Percentiles rank a stretch among this genome's conserved stretches.
Evolutionary conservation across 2,329 filamentous ascomycete genomes (phyloP).

Genomic region (Botrytis byssoidea): DNA sequence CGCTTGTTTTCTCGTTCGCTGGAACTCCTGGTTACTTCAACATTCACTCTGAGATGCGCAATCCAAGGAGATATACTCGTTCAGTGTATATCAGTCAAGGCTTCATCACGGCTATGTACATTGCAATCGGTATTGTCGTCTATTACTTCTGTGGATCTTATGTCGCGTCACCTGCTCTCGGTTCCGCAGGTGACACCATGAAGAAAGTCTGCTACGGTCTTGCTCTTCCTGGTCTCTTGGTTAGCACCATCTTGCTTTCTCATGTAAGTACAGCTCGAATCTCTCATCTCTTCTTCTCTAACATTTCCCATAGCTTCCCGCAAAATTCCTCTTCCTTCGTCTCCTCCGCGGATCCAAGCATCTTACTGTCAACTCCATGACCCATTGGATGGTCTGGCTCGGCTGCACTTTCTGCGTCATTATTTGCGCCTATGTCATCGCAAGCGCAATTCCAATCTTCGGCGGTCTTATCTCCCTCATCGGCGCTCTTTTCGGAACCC

Average conservation of each 20-base stretch:
- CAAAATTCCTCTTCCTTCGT: constrained; percentile 57
- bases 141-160: constrained; percentile 50
- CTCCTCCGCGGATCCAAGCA: constrained; percentile 51
- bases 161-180: constrained; percentile 61
- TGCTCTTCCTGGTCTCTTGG: constrained; percentile 53
- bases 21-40: constrained; percentile 61
- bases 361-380: constrained; percentile 50
- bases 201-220: constrained; percentile 63
- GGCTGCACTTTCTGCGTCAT: constrained; percentile 45
- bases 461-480: constrained; percentile 39
- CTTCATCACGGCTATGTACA: constrained; percentile 46
- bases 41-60: constrained; percentile 64
- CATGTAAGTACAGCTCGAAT: constrained; percentile 42
- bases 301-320: constrained; percentile 29
- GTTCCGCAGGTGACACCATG: constrained; percentile 56
- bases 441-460: constrained; percentile 55
- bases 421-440: constrained; percentile 49
- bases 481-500: constrained; percentile 13
- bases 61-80: constrained; percentile 58
- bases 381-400: constrained; percentile 54
- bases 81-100: constrained; percentile 48
- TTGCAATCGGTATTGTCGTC: constrained; percentile 42
- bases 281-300: background rate
- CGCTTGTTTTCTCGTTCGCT: constrained; percentile 59
- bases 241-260: constrained; percentile 44